These are phyloP conservation scores for Suhomyces canberraensis DNA, from an alignment of 805 yeast species.

Conservation along the genomic window DNA sequence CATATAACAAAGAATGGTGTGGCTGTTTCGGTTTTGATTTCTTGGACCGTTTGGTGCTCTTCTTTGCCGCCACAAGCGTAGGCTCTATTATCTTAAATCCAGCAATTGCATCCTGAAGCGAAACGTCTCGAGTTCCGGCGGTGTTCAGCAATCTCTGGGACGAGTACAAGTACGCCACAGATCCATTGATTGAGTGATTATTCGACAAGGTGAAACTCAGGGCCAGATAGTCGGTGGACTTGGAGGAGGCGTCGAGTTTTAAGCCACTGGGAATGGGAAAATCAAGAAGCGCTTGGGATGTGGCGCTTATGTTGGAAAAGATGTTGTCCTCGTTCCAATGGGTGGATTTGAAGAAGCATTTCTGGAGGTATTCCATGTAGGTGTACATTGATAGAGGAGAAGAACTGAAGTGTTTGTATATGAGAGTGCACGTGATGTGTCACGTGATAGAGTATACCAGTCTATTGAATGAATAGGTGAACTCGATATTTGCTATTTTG, in stretches of 20 bases:
- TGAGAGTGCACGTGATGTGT: no score
- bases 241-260: constrained; percentile 64
- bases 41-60: neutral
- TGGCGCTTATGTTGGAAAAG: constrained; percentile 71
- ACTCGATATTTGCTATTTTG: no score
- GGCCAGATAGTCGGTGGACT: constrained; percentile 65
- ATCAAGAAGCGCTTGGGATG: constrained; percentile 66
- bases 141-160: constrained; percentile 54
- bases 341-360: constrained; percentile 65
- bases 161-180: constrained; percentile 76
- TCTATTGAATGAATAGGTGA: no score
- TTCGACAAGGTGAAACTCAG: constrained; percentile 71
- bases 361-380: constrained; percentile 84
- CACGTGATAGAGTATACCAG: no score
- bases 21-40: constrained; percentile 1
- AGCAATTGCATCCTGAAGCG: constrained; percentile 64
- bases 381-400: constrained; percentile 54
- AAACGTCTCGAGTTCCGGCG: constrained; percentile 47
- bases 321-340: constrained; percentile 79
- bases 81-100: constrained; percentile 65
- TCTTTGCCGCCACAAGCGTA: constrained; percentile 8
- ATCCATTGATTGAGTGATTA: constrained; percentile 66
- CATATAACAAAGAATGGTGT: constrained; percentile 56
- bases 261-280: constrained; percentile 70
- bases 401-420: neutral